These are phyloP conservation scores for Candida dubliniensis DNA, from an alignment of 1,139 yeast species.

Conservation along the genomic window DNA sequence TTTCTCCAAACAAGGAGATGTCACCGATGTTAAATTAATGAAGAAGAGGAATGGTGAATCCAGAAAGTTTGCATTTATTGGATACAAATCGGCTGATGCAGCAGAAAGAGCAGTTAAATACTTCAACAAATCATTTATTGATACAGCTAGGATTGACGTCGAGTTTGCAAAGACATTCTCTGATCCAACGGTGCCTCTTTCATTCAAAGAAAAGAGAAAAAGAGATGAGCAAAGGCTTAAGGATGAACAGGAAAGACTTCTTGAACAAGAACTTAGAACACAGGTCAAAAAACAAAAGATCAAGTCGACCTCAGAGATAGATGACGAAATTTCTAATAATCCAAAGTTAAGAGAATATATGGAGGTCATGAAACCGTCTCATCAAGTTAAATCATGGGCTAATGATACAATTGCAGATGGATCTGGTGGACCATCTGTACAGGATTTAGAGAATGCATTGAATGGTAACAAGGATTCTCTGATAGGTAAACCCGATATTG, in stretches of 20 bases:
- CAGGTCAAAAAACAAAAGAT: constrained; percentile 24
- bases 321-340: constrained; percentile 60
- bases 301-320: constrained; percentile 35
- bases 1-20: constrained; percentile 61
- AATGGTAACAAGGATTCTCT: constrained; percentile 22
- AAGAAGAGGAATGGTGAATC: constrained; percentile 81
- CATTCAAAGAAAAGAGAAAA: constrained; percentile 64
- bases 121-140: constrained; percentile 77
- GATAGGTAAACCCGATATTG: constrained; percentile 15
- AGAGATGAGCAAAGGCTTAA: constrained; percentile 53
- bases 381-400: constrained; percentile 68
- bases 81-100: constrained; percentile 68
- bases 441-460: constrained; percentile 43
- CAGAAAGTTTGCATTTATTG: constrained; percentile 90
- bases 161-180: constrained; percentile 81
- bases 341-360: constrained; percentile 76
- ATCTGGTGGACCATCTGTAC: constrained; percentile 50
- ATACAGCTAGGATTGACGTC: constrained; percentile 78
- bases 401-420: constrained; percentile 64
- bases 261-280: constrained; percentile 42
- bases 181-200: constrained; percentile 76
- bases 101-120: constrained; percentile 78
- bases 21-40: constrained; percentile 87
- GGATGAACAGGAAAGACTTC: constrained; percentile 54
- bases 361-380: constrained; percentile 78